phyloP scores from a whole-genome alignment of 306 rosid species.

The Prunus mume region DNA sequence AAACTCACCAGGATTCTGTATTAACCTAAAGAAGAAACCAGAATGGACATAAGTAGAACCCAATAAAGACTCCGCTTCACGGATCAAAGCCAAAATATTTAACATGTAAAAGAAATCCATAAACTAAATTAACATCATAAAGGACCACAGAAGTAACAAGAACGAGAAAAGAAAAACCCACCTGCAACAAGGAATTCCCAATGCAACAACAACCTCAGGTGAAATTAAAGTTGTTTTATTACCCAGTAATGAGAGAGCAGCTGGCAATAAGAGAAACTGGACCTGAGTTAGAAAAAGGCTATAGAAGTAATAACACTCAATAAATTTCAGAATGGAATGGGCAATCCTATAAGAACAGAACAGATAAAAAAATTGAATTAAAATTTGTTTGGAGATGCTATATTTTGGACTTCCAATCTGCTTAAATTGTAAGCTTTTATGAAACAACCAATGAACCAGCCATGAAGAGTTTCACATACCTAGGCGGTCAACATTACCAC shows the following conservation, averaged over 20 bases:
- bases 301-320: conserved; percentile 33
- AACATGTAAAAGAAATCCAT: background rate
- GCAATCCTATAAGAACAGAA: conserved; percentile 5
- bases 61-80: conserved; percentile 16
- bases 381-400: background rate
- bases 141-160: background rate
- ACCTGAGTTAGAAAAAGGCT: conserved; percentile 44
- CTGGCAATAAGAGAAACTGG: conserved; percentile 72
- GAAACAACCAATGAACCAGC: conserved; percentile 16
- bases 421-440: conserved; percentile 2
- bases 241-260: conserved; percentile 89
- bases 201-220: conserved; percentile 74
- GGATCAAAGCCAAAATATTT: conserved; percentile 23
- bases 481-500: conserved; percentile 74
- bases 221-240: conserved; percentile 92
- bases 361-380: background rate
- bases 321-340: conserved; percentile 14
- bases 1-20: conserved; percentile 98
- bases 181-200: conserved; percentile 97
- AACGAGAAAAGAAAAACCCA: conserved; percentile 29
- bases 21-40: conserved; percentile 64
- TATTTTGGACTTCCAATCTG: background rate
- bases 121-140: background rate
- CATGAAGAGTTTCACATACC: conserved; percentile 48
- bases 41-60: conserved; percentile 33